Evolutionary conservation across 768 basidiomycete genomes (phyloP).

Genomic region (Gautieria morchelliformis): DNA sequence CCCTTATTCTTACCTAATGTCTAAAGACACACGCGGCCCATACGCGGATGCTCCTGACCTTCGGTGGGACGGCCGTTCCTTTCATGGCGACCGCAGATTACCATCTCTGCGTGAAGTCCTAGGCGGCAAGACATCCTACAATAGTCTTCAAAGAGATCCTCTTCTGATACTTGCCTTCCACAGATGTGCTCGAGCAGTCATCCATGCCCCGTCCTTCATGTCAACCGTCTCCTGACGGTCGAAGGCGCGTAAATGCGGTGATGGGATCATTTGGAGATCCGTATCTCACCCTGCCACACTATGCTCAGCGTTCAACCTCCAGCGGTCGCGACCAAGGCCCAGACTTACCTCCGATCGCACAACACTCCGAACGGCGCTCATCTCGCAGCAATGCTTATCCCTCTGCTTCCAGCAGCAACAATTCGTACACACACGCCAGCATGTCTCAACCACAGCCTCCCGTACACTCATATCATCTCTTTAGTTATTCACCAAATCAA

Average conservation of each 20-base stretch:
- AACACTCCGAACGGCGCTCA: not conserved
- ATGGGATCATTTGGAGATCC: not conserved
- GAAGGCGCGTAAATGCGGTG: conserved; percentile 3
- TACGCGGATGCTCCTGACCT: not conserved
- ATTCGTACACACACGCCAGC: too few species aligned
- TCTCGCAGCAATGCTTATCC: too few species aligned
- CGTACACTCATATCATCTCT: too few species aligned
- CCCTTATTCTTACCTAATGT: not conserved
- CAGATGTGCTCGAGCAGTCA: conserved; percentile 6
- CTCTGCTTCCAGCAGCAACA: too few species aligned
- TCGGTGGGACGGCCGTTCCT: not conserved
- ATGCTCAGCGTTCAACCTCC: not conserved
- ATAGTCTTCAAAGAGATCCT: not conserved
- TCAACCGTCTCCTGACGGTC: not conserved
- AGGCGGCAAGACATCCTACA: not conserved
- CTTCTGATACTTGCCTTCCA: not conserved
- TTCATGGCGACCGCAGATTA: not conserved
- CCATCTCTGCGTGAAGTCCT: conserved; percentile 3
- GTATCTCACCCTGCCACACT: conserved; percentile 1
- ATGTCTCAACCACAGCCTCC: too few species aligned
- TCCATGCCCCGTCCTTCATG: not conserved
- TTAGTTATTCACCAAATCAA: not conserved
- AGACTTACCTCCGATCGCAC: not conserved
- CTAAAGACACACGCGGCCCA: not conserved
- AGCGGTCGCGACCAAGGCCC: not conserved